Base-by-base conservation (phyloP, 768 basidiomycete genomes). In the Suillus plorans region DNA sequence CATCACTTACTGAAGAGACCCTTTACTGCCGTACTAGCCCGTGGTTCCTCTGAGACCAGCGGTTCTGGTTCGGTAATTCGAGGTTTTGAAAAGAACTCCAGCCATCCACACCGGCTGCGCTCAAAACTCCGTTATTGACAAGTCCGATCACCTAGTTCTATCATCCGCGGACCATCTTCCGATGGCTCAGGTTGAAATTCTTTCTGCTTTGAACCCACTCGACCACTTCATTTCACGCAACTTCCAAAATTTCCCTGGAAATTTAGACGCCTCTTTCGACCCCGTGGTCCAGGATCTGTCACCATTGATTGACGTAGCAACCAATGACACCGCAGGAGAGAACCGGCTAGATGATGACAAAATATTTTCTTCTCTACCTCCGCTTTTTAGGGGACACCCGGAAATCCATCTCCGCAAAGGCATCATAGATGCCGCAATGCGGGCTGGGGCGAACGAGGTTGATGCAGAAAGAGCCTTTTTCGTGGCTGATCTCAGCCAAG, bases 381-480 rank as follows among this genome's bases (percentile, higher is more conserved):
- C 88, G 20, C 82, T 94, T 39, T 76, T 81, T 69, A 80, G 80
- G 64, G 92, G 91, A 22, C 89, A 89, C 69, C 85, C 90, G 36
- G 87, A 90, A 59, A 72, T 90, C 39, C 92, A 92, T 73, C 83
- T 94, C 61, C 82, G 91, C 56, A 86, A 86, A 67, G 91, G 91
- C n/a, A 85, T 94, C 62, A 87, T 92, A 80, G 81, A 82, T 34
- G 88, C 90, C 1, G 79, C 83, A 5, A 79, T 79, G 62, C 80
- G 82, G 39, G 78, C 82, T 22, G 81, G 82, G 41, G 81, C 80
- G 31, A 80, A 85, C 64, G 83, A 85, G 67, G 82, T 82, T 22
- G 89, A 94, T 71, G 90, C 95, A 13, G 97, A 98, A 79, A 89
- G 89, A 64, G 97, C 97, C 8, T 99, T 98, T 77, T 99, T 98